Conservation (phyloP, 305 asterid species). For the Fraxinus greggii region DNA sequence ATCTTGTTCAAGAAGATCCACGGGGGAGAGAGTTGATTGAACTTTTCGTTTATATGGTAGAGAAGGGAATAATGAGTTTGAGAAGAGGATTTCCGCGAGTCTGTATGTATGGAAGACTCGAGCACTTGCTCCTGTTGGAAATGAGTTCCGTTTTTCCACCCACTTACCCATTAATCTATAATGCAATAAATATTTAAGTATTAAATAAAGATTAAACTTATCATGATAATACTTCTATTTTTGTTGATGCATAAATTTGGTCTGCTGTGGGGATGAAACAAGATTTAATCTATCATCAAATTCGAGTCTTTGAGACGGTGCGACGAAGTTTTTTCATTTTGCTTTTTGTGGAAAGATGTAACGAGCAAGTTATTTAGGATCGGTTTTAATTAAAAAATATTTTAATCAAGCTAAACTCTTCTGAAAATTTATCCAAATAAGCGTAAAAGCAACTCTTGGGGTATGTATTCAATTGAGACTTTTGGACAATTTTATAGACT, state of each 20-base stretch:
- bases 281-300: too few relatives aligned
- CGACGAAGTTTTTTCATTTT: background rate
- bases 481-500: background rate
- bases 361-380: background rate
- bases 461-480: background rate
- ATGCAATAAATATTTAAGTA: background rate
- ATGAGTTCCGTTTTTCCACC: slow-evolving; percentile 45
- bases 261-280: background rate
- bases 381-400: too few relatives aligned
- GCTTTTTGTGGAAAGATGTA: background rate
- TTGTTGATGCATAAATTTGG: background rate
- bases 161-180: slow-evolving; percentile 28
- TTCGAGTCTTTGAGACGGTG: background rate
- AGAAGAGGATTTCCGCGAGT: slow-evolving; percentile 37
- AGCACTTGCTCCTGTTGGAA: slow-evolving; percentile 24
- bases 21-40: slow-evolving; percentile 27
- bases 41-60: slow-evolving; percentile 18
- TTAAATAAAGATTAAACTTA: too few relatives aligned
- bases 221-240: background rate
- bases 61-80: slow-evolving; percentile 24
- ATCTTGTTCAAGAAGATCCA: slow-evolving; percentile 40
- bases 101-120: slow-evolving; percentile 28
- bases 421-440: too few relatives aligned
- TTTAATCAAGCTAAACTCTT: background rate
- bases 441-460: background rate